These are phyloP conservation scores for Xylaria hypoxylon DNA, from an alignment of 2,329 filamentous ascomycete genomes.

Conservation along the genomic window DNA sequence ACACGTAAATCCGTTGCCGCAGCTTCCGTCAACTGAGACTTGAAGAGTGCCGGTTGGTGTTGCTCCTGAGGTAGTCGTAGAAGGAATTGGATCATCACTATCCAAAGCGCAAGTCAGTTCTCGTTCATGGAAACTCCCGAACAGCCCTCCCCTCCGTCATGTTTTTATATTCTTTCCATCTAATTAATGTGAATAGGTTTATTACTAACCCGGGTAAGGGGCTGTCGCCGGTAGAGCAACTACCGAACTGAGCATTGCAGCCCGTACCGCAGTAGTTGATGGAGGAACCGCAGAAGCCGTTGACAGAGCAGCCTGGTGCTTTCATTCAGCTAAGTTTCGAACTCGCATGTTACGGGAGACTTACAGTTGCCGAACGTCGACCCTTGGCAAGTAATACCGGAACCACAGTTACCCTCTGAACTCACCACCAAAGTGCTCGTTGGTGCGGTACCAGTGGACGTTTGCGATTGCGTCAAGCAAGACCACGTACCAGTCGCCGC, in stretches of 20 bases:
- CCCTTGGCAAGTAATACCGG: constrained; percentile 46
- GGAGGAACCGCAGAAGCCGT: constrained; percentile 47
- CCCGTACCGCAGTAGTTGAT: constrained; percentile 48
- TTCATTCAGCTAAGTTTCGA: constrained; percentile 30
- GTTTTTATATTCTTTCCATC: not conserved
- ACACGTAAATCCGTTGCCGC: constrained; percentile 47
- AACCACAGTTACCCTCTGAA: constrained; percentile 46
- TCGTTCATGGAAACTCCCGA: not conserved
- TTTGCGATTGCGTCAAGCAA: constrained; percentile 41
- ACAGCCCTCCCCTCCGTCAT: not conserved
- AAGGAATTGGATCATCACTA: constrained; percentile 39
- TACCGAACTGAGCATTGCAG: constrained; percentile 45
- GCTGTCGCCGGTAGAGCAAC: constrained; percentile 39
- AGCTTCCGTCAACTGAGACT: constrained; percentile 46
- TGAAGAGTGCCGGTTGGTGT: constrained; percentile 42
- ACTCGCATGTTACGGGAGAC: constrained; percentile 33
- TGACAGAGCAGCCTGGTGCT: constrained; percentile 45
- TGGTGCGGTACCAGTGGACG: constrained; percentile 36
- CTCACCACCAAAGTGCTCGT: constrained; percentile 45
- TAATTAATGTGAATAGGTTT: not conserved
- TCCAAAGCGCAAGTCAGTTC: constrained; percentile 13
- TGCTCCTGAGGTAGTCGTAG: constrained; percentile 38
- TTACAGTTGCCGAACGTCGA: constrained; percentile 48
- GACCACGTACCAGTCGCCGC: constrained; percentile 48
- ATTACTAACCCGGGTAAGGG: constrained; percentile 39